These are phyloP conservation scores for Grosmannia penicillata DNA, from an alignment of 2,329 filamentous ascomycete genomes.

Conservation along the genomic window DNA sequence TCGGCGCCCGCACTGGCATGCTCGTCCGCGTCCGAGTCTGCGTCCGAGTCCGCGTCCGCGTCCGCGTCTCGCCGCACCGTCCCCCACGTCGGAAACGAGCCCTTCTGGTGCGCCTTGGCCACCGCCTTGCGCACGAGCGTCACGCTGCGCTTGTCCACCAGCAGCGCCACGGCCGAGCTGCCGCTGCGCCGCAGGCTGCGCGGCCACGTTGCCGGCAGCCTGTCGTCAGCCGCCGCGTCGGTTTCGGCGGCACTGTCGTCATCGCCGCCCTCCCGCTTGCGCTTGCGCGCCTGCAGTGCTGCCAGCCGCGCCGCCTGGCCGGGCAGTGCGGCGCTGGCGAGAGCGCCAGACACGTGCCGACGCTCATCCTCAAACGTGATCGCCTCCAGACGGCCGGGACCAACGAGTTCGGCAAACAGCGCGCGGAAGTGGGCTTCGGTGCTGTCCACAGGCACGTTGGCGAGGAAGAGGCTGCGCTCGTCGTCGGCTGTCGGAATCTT, in stretches of 20 bases:
- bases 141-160: constrained; percentile 71
- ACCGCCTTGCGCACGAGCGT: constrained; percentile 64
- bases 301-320: constrained; percentile 24
- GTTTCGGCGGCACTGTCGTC: constrained; percentile 15
- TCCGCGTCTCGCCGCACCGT: neutral
- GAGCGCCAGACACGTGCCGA: constrained; percentile 13
- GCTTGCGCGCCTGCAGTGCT: constrained; percentile 30
- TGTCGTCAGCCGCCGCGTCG: constrained; percentile 26
- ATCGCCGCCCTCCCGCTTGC: constrained; percentile 23
- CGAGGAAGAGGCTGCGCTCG: constrained; percentile 71
- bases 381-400: constrained; percentile 62
- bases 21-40: too few relatives aligned
- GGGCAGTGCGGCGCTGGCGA: constrained; percentile 25
- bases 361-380: constrained; percentile 58
- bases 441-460: constrained; percentile 76
- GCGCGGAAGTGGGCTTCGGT: constrained; percentile 63
- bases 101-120: constrained; percentile 42
- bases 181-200: constrained; percentile 57
- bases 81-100: constrained; percentile 1
- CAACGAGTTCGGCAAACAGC: constrained; percentile 60
- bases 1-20: too few relatives aligned
- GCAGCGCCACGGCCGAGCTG: constrained; percentile 63
- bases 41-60: too few relatives aligned
- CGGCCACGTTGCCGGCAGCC: constrained; percentile 59
- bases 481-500: constrained; percentile 61